Evolutionary conservation across 805 yeast genomes (phyloP), one percentile per base, ranked within the genome.

Genomic region (Kuraishia borneana): DNA sequence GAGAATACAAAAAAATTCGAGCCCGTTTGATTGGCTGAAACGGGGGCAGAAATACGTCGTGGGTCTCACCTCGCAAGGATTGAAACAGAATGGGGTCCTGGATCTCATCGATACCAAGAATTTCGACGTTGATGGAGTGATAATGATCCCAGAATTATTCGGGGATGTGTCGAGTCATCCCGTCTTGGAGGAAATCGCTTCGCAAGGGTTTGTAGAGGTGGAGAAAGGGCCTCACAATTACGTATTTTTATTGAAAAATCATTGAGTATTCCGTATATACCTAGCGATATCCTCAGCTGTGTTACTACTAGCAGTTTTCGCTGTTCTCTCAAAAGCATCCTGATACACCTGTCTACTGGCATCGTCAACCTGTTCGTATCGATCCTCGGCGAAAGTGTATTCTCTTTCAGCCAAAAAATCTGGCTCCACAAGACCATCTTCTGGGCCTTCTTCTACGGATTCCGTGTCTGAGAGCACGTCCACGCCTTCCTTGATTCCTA

Each of bases 231-330:
- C 28, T 16, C 8, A 25, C 13, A 16, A 25, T 16, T 25, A 25
- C 16, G 28, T 25, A 25, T 25, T 25, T 13, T 12, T 25, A 6
- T 16, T 25, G 8, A 12, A 12, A 13, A 13, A 25, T 21, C 10
- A 7, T 8, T 21, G 10, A 21, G 10, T 8, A 21, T 21, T 8
- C 10, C 49, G 47, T 18, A 81, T 76, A 48, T 80, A 79, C 36
- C 68, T 65, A 2, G 85, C 84, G 39, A 81, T 80, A 43, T 69
- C 71, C 51, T 78, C 85, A 5, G 87, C 87, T 5, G 85, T 76
- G 42, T 69, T 60, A 36, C 79, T 69, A 7, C 79, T 69, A 3
- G 81, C 76, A 5, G 66, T 51, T 49, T 76, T 79, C 2, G 78
- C 72, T 7, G 74, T 70, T 9, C 60, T 52, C 41, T 77, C 83